These are phyloP conservation scores for Phytophthora constricta DNA, from an alignment of 352 stramenopile species.

Conservation along the genomic window DNA sequence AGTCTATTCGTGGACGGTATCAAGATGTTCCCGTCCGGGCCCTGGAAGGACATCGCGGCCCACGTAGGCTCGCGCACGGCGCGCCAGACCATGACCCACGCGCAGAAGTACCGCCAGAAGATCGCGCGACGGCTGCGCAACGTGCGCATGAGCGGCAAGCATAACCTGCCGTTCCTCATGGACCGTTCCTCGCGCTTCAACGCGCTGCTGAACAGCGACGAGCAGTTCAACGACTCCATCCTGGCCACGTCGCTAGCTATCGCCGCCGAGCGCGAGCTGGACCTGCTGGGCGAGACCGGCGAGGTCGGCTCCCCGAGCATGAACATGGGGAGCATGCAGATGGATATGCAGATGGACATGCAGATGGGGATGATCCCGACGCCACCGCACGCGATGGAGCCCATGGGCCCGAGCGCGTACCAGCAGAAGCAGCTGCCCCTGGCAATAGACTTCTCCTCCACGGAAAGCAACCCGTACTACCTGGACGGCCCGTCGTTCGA, in stretches of 20 bases:
- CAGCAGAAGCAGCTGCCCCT: constrained; percentile 56
- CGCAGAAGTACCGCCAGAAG: constrained; percentile 88
- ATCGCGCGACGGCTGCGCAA: constrained; percentile 76
- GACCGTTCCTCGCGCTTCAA: constrained; percentile 77
- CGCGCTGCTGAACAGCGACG: constrained; percentile 70
- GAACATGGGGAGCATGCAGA: constrained; percentile 32
- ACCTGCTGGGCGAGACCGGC: constrained; percentile 61
- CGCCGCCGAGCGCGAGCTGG: constrained; percentile 69
- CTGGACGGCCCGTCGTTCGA: constrained; percentile 54
- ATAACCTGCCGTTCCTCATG: constrained; percentile 71
- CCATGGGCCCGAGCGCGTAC: constrained; percentile 46
- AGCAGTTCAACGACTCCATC: constrained; percentile 86
- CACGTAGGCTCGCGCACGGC: constrained; percentile 77
- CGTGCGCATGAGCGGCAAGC: constrained; percentile 69
- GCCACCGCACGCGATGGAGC: constrained; percentile 24
- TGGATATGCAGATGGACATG: constrained; percentile 30
- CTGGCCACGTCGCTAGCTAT: constrained; percentile 79
- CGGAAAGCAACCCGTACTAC: constrained; percentile 55
- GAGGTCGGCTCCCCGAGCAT: constrained; percentile 45
- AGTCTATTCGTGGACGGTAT: constrained; percentile 78
- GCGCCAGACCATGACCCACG: constrained; percentile 83
- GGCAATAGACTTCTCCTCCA: constrained; percentile 55
- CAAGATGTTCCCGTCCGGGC: constrained; percentile 74
- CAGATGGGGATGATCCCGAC: constrained; percentile 24
- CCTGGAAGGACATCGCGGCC: constrained; percentile 81